Evolutionary conservation across 176 grass and related monocot genomes (phyloP), one percentile per base, ranked within the genome.

Genomic region (Lolium multiflorum): DNA sequence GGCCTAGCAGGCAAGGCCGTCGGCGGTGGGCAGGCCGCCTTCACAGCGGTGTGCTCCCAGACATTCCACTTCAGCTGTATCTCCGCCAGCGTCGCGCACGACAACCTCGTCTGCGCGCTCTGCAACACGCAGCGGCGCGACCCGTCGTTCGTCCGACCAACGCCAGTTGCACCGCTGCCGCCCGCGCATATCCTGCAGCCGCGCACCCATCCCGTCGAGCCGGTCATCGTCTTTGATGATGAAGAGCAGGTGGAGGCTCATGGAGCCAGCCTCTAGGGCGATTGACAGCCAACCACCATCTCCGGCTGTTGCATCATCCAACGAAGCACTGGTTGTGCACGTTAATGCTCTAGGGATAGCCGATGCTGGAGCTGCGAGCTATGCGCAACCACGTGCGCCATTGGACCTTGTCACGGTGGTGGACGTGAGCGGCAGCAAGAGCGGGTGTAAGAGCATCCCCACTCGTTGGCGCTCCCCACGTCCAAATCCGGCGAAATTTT

Each of bases 61-160:
- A 89, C 77, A 0, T 94, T 94, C 87, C 92, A 94, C 85, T 94
- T 94, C 92, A 71, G 74, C 51, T 92, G 92, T 87, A 94, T 94
- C 80, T 69, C 87, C 9, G 13, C 90, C 2, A 92, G n/a, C n/a
- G n/a, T n/a, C n/a, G n/a, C n/a, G n/a, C n/a, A n/a, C n/a, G n/a
- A n/a, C n/a, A n/a, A n/a, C n/a, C n/a, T n/a, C n/a, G n/a, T n/a
- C n/a, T n/a, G n/a, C n/a, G n/a, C n/a, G n/a, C n/a, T n/a, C n/a
- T 94, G 92, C 90, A 94, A 88, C 81, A 52, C 84, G n/a, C 87
- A 74, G 4, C 92, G 90, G 90, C 67, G 66, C 16, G 76, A 92
- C 81, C 65, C 90, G 31, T 90, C 92, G n/a, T 88, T 92, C 77
- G 18, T 59, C 31, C 43, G 16, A 0, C 69, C 71, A 39, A 14